Evolutionary conservation across 768 basidiomycete genomes (phyloP), one percentile per base, ranked within the genome.

Genomic region (Chiua virens): DNA sequence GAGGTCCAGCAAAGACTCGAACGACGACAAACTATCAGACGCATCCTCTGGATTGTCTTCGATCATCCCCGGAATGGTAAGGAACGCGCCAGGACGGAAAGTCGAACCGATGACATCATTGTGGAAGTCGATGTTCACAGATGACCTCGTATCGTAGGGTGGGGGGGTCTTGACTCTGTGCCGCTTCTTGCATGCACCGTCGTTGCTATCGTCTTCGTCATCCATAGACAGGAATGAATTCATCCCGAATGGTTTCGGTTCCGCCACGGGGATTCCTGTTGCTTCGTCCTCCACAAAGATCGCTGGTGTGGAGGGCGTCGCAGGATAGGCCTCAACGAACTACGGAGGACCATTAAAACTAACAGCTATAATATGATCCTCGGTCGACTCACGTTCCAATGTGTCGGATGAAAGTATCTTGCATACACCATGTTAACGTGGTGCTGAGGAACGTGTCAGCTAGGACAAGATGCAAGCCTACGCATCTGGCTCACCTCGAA

Each of bases 391-490:
- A 60, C 62, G 35, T 65, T 55, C 62, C 62, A 64, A 35, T 49
- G 47, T 1, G 47, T 55, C 3, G 62, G 62, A 32, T 64, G 62
- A 30, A 64, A 64, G 42, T 43, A 52, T 35, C 37, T 56, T 1
- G 59, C 62, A 28, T 64, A 62, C 0, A 64, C 53, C 60, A 64
- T 63, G 14, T 39, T 63, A 4, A 60, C 53, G 23, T 65, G 52
- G 5, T 55, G 35, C 46, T 49, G 14, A 14, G 2, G 2, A 5
- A n/a, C 8, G 8, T 5, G 21, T 65, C 37, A 60, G 36, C 14
- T 5, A 5, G 2, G 41, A 23, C 27, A 7, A 53, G 20, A 25
- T 14, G 10, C 3, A 39, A 13, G 8, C 4, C 21, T 9, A 15
- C 0, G 11, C 4, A 9, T 20, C 11, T 9, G 34, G 42, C 55